Evolutionary conservation across 352 stramenopile genomes (phyloP), one percentile per base, ranked within the genome.

Genomic region (Pythium folliculosum): DNA sequence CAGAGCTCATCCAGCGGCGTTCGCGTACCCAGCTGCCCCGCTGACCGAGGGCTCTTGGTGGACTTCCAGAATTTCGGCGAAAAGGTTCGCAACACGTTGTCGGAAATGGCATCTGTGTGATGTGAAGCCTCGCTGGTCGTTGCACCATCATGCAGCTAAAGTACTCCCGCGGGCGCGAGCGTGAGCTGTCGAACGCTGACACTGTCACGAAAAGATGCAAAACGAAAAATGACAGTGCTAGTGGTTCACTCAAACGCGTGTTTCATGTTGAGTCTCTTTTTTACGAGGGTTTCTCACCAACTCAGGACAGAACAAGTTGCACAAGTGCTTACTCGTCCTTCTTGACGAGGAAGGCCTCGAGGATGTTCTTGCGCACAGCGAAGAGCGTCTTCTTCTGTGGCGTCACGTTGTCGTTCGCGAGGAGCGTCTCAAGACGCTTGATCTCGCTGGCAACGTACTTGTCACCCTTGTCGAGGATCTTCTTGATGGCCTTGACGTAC

Each of bases 401-500:
- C 27, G 80, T 78, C 45, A 97, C 87, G 69, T 92, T 92, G 49
- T 91, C 78, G 71, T 95, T 92, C 35, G 76, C 72, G 37, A 96
- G 74, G 73, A 97, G 63, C 30, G 77, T 77, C 8, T 89, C 75
- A 14, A 97, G 78, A 64, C 91, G 86, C 70, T 81, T 82, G 63
- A 96, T 90, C 79, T 97, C 91, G 30, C 71, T 72, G 14, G 87
- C 74, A 25, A 97, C 78, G 80, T 97, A 97, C 52, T 76, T 78
- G 13, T 81, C 71, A 57, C 91, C 91, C 80, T 97, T 96, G 35
- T 81, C 79, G 17, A 96, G 66, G 52, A 97, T 82, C 84, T 97
- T 97, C 81, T 95, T 94, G 53, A 96, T 94, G 40, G 85, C 84
- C 81, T 96, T 96, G 47, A 97, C 50, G 71, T 97, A 97, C 40